phyloP scores from a whole-genome alignment of 176 grass and related monocot species.

The Tillandsia fasciculata region DNA sequence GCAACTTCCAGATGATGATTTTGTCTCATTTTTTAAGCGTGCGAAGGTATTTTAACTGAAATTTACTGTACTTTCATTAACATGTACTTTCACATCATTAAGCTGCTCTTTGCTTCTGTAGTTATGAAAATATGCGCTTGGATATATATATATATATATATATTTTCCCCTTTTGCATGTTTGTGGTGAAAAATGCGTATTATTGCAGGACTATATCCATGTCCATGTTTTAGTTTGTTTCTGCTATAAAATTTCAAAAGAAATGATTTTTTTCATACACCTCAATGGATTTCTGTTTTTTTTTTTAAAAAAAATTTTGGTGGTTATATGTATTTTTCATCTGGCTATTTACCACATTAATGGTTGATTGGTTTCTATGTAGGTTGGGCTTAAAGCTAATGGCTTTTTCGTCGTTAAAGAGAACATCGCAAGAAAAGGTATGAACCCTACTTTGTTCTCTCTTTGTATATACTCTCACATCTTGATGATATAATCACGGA shows the following conservation, averaged over 20 bases:
- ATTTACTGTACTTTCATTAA: neutral
- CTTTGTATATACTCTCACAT: neutral
- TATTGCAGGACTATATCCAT: neutral
- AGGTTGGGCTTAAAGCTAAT: slow-evolving; percentile 90
- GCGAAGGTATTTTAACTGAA: slow-evolving; percentile 41
- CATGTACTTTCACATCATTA: neutral
- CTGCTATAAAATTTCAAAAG: neutral
- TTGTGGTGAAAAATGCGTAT: neutral
- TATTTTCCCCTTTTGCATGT: neutral
- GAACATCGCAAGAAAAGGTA: slow-evolving; percentile 73
- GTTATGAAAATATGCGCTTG: neutral
- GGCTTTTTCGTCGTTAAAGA: slow-evolving; percentile 96
- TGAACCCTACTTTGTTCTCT: slow-evolving; percentile 3
- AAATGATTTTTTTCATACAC: neutral
- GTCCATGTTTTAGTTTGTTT: neutral
- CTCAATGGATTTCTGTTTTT: neutral
- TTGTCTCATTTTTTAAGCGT: slow-evolving; percentile 87
- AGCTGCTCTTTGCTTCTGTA: slow-evolving; percentile 6
- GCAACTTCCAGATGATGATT: slow-evolving; percentile 94
- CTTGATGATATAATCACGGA: neutral
- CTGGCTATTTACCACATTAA: slow-evolving; percentile 3
- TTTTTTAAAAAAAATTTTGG: neutral
- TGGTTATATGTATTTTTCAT: neutral
- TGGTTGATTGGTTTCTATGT: slow-evolving; percentile 1
- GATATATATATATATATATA: neutral